These are phyloP conservation scores for Yamagishiella unicocca DNA, from an alignment of 139 green algal species.

Conservation along the genomic window DNA sequence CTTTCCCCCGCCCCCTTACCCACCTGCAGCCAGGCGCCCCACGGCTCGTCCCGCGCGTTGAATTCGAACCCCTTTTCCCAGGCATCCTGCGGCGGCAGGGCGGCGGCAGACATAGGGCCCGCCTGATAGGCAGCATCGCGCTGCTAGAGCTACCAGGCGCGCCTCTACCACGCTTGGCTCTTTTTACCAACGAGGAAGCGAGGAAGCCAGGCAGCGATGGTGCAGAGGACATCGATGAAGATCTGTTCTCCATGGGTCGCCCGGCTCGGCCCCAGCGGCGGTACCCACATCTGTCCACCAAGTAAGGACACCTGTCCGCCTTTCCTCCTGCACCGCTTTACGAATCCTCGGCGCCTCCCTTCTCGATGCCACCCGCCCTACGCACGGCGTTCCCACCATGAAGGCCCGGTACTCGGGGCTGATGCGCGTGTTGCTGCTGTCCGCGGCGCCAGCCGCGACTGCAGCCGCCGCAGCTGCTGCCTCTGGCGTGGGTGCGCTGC, in stretches of 20 bases:
- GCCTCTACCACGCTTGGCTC: too few relatives aligned
- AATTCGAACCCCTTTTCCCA: conserved; percentile 5
- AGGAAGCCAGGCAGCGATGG: too few relatives aligned
- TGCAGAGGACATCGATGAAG: not conserved
- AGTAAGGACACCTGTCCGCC: not conserved
- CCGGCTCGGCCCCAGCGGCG: too few relatives aligned
- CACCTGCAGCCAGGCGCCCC: conserved; percentile 39
- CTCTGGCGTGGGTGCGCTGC: too few relatives aligned
- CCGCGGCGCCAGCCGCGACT: not conserved
- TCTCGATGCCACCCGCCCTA: not conserved
- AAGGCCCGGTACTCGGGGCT: conserved; percentile 24
- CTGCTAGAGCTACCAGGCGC: not conserved
- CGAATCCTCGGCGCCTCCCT: not conserved
- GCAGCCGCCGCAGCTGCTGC: conserved; percentile 13
- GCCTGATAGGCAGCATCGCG: not conserved
- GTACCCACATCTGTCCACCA: not conserved
- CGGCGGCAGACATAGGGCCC: not conserved
- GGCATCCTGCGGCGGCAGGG: not conserved
- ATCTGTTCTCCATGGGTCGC: not conserved
- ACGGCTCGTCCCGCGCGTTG: not conserved
- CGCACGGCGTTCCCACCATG: not conserved
- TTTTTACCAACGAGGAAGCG: too few relatives aligned
- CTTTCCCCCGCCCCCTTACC: not conserved
- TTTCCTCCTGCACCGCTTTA: not conserved
- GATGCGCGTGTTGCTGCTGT: not conserved